Evolutionary conservation across 192 early-diverging fungal species (phyloP), one percentile per base, ranked within the genome.

Genomic region (Podila epicladia): DNA sequence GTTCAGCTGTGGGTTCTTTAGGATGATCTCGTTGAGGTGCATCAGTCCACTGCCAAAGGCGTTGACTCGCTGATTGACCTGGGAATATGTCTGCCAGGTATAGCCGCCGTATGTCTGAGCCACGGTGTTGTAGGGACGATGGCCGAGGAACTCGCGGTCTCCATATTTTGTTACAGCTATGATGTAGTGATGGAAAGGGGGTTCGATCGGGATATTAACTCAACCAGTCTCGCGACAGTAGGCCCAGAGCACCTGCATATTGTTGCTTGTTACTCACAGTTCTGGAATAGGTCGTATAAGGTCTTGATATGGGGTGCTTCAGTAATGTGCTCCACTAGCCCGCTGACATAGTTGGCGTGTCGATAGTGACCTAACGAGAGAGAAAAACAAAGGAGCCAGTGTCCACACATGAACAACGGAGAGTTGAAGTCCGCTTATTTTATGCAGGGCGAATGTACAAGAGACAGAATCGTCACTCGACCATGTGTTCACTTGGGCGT

Each of bases 31-130:
- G 64, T 87, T 82, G 31, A 93, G 72, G 69, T 90, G 85, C 74
- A 92, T 62, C 50, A 95, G 71, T 17, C 94, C 94, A 59, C 90
- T 90, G 41, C 92, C 94, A 64, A 95, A 87, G 58, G 88, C 86
- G 48, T 83, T 85, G 32, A 87, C 82, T 17, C 91, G 89, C 50
- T 89, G 79, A 69, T 83, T 85, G 58, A 88, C 86, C 67, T 94
- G 85, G 24, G 74, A 75, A 65, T 93, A 95, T 2, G 92, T 92
- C 66, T 90, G 82, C 93, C 93, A 95, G 22, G 85, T 82, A 82
- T 88, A 95, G n/a, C 83, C 82, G 55, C 90, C 94, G 79, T 88
- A 89, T 24, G 83, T 85, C 72, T 90, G 87, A 12, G 91, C 85
- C 22, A 85, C 82, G 11, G 82, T 80, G 80, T 92, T 87, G 69